Percentiles rank a stretch among this genome's conserved stretches.
Evolutionary conservation across 768 basidiomycete species (phyloP).

Genomic region (Termitomyces sp.): DNA sequence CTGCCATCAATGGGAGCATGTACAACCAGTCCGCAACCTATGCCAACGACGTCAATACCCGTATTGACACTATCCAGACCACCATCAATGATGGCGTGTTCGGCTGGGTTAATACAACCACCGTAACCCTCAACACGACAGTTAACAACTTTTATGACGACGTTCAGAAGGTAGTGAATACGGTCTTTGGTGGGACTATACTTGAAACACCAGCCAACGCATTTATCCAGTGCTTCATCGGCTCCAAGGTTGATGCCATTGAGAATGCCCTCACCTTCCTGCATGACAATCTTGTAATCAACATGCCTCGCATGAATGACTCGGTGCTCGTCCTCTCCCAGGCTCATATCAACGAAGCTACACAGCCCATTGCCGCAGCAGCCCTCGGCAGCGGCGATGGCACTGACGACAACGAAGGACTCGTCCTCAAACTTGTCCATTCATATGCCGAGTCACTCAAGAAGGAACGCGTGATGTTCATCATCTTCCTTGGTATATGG

Average conservation of each 20-base stretch:
- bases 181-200: conserved; percentile 81
- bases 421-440: conserved; percentile 71
- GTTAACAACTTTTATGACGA: conserved; percentile 85
- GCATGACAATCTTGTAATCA: conserved; percentile 78
- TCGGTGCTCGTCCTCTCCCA: conserved; percentile 76
- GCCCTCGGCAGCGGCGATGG: conserved; percentile 61
- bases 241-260: conserved; percentile 84
- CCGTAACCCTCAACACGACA: conserved; percentile 82
- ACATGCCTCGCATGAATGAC: conserved; percentile 76
- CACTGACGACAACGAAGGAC: conserved; percentile 41
- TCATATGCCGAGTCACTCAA: conserved; percentile 69
- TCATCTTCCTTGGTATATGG: conserved; percentile 83
- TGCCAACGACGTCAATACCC: conserved; percentile 71
- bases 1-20: conserved; percentile 80
- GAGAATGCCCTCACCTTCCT: conserved; percentile 90
- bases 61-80: conserved; percentile 65
- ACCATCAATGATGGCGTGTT: conserved; percentile 86
- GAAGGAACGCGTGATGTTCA: conserved; percentile 83
- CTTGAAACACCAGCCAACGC: conserved; percentile 80
- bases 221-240: conserved; percentile 87
- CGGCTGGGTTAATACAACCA: conserved; percentile 93
- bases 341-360: conserved; percentile 65
- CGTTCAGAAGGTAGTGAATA: conserved; percentile 72
- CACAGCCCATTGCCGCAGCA: conserved; percentile 78
- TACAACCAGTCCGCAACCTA: conserved; percentile 76